A percentile compares a stretch with the other conserved stretches of the same genome.
Conservation (phyloP, 2,329 filamentous ascomycete species). For the Trichophyton mentagrophytes region DNA sequence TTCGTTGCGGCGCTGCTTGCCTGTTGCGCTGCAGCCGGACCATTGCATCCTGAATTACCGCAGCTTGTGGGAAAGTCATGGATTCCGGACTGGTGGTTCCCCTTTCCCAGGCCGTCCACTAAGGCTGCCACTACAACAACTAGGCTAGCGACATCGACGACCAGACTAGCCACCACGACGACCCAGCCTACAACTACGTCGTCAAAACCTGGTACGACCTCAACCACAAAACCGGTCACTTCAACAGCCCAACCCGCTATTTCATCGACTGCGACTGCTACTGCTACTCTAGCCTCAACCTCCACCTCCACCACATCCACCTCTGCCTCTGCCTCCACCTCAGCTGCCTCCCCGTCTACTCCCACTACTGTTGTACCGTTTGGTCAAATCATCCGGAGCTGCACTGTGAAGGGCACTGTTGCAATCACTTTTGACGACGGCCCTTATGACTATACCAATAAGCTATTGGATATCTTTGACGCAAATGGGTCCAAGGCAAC, state of each 20-base stretch:
- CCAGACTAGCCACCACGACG: not conserved
- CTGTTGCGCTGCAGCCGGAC: not conserved
- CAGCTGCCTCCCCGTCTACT: not conserved
- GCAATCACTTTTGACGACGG: constrained; percentile 81
- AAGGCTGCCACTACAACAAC: not conserved
- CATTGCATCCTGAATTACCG: not conserved
- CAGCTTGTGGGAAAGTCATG: not conserved
- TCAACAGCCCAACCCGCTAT: not conserved
- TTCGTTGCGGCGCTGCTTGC: not conserved
- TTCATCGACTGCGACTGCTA: not conserved
- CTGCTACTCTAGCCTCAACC: not conserved
- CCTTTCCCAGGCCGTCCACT: not conserved
- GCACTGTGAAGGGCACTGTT: constrained; percentile 45
- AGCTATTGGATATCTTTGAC: constrained; percentile 55
- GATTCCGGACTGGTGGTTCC: not conserved
- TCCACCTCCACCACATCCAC: not conserved
- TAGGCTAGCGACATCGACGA: not conserved
- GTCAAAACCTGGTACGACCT: not conserved
- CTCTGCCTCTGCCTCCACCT: not conserved
- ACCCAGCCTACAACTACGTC: not conserved
- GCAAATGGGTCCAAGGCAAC: constrained; percentile 59
- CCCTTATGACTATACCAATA: constrained; percentile 57
- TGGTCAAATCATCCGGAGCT: constrained; percentile 12
- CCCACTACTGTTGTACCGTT: not conserved
- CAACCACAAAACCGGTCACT: not conserved